phyloP scores from a whole-genome alignment of 306 rosid species.

The Arachis hypogaea region DNA sequence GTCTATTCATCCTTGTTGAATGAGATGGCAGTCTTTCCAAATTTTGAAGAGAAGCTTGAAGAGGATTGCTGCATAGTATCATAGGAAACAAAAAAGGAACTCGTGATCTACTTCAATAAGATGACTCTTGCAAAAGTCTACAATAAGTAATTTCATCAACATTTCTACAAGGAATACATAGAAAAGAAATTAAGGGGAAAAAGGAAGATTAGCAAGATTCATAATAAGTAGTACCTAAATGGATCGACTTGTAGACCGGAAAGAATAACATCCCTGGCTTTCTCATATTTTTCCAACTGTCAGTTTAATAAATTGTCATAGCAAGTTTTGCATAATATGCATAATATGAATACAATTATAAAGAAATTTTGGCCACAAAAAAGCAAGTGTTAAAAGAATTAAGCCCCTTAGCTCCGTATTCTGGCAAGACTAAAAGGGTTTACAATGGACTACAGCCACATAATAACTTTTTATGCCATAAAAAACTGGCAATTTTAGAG shows the following conservation, averaged over 20 bases:
- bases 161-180: slow-evolving; percentile 15
- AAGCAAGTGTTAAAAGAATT: slow-evolving; percentile 18
- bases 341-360: slow-evolving; percentile 22
- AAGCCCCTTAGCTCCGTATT: neutral
- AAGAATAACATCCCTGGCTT: slow-evolving; percentile 83
- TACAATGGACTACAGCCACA: slow-evolving; percentile 25
- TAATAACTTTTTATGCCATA: slow-evolving; percentile 18
- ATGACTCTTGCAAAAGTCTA: slow-evolving; percentile 30
- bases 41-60: slow-evolving; percentile 65
- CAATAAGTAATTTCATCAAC: slow-evolving; percentile 24
- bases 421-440: slow-evolving; percentile 12
- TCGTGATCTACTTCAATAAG: slow-evolving; percentile 33
- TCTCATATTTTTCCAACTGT: slow-evolving; percentile 89
- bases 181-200: neutral
- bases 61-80: slow-evolving; percentile 67
- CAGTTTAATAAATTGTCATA: slow-evolving; percentile 37
- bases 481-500: slow-evolving; percentile 14
- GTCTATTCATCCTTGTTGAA: slow-evolving; percentile 46
- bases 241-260: slow-evolving; percentile 92
- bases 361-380: slow-evolving; percentile 27
- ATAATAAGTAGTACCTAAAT: slow-evolving; percentile 61
- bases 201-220: neutral
- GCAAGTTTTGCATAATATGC: slow-evolving; percentile 2
- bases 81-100: slow-evolving; percentile 41
- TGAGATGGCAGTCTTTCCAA: slow-evolving; percentile 60